Conservation (phyloP, 495 filamentous ascomycete species). For the Diplogelasinospora grovesii region DNA sequence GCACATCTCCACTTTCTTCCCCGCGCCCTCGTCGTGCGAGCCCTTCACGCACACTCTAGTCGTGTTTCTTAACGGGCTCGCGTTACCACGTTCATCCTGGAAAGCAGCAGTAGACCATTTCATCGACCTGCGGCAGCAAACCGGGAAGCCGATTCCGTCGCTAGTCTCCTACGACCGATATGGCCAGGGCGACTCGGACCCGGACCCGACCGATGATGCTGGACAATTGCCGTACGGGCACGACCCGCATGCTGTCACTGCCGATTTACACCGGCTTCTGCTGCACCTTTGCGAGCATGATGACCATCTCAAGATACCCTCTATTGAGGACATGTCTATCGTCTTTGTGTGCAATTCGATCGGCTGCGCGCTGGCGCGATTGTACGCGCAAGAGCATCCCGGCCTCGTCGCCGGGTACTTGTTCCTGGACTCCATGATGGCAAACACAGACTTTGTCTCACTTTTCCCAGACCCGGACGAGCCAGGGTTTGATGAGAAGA, state of each 20-base stretch:
- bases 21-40: not conserved
- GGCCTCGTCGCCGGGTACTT: constrained; percentile 39
- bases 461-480: constrained; percentile 55
- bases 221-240: constrained; percentile 47
- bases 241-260: constrained; percentile 39
- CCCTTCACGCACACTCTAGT: constrained; percentile 33
- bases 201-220: constrained; percentile 45
- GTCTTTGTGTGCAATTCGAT: constrained; percentile 54
- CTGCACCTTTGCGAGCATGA: constrained; percentile 27
- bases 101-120: constrained; percentile 37
- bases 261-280: constrained; percentile 48
- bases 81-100: constrained; percentile 47
- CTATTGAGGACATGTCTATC: constrained; percentile 16
- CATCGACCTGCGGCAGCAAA: constrained; percentile 17
- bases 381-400: constrained; percentile 46
- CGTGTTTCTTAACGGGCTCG: constrained; percentile 58
- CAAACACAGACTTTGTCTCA: constrained; percentile 53
- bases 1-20: constrained; percentile 9
- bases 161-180: constrained; percentile 60
- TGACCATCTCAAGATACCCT: not conserved
- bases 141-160: constrained; percentile 29
- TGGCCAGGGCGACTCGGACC: constrained; percentile 53
- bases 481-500: constrained; percentile 35
- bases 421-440: constrained; percentile 57
- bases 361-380: constrained; percentile 51